A percentile compares a stretch with the other conserved stretches of the same genome.
These are phyloP conservation scores for Oryza glaberrima DNA, from an alignment of 176 grass and related monocot genomes.

Conservation along the genomic window DNA sequence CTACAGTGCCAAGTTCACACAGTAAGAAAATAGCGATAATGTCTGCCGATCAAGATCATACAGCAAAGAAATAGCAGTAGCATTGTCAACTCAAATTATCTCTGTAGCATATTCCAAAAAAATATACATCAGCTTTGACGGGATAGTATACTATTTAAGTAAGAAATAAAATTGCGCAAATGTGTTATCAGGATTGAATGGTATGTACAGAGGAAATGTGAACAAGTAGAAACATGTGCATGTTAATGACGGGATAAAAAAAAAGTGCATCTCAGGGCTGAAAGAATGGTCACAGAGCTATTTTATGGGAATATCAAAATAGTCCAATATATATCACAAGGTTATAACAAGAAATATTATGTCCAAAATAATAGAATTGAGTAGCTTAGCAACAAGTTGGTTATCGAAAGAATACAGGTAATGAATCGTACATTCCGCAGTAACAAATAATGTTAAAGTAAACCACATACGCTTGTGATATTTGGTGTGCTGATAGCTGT, in stretches of 20 bases:
- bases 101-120: background rate
- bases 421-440: background rate
- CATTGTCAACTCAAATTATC: no score
- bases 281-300: background rate
- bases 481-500: conserved; percentile 99
- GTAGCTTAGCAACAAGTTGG: conserved; percentile 2
- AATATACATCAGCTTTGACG: background rate
- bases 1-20: background rate
- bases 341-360: background rate
- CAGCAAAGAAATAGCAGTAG: background rate
- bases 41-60: background rate
- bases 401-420: background rate
- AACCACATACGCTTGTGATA: conserved; percentile 91
- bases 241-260: background rate
- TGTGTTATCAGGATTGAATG: background rate
- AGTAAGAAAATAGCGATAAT: background rate
- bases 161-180: background rate
- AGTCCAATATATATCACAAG: background rate
- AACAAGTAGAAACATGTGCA: background rate
- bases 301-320: background rate
- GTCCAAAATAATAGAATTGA: background rate
- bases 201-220: background rate
- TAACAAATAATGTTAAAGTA: conserved; percentile 44
- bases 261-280: background rate
- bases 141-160: background rate